These are phyloP conservation scores for Zhuliangozyma blackwelliae DNA, from an alignment of 1,139 yeast genomes.

Conservation along the genomic window DNA sequence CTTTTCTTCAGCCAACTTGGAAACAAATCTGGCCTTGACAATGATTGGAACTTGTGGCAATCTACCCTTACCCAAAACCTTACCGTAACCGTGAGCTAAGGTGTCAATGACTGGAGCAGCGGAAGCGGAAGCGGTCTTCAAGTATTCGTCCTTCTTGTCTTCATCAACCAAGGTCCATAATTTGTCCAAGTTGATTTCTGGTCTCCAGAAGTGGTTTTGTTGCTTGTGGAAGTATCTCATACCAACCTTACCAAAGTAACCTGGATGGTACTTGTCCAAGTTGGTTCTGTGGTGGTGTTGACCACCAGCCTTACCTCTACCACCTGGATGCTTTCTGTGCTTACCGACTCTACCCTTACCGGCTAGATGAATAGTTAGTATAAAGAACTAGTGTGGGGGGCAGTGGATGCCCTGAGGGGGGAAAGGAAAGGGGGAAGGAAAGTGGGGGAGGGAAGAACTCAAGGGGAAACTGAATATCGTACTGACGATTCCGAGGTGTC, in stretches of 20 bases:
- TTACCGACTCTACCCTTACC: slow-evolving; percentile 99
- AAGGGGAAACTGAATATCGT: no score
- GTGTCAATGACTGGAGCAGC: slow-evolving; percentile 99
- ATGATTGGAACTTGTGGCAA: slow-evolving; percentile 98
- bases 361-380: slow-evolving; percentile 57
- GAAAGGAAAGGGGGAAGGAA: no score
- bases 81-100: slow-evolving; percentile 99
- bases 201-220: slow-evolving; percentile 95
- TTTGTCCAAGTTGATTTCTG: slow-evolving; percentile 97
- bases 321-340: slow-evolving; percentile 99
- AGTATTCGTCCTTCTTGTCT: slow-evolving; percentile 93
- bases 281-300: slow-evolving; percentile 99
- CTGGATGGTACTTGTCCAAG: slow-evolving; percentile 99
- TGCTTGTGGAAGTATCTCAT: slow-evolving; percentile 99
- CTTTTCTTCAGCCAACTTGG: slow-evolving; percentile 99
- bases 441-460: no score
- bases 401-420: no score
- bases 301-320: slow-evolving; percentile 99
- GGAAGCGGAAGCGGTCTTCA: slow-evolving; percentile 77
- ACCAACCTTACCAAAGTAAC: slow-evolving; percentile 99
- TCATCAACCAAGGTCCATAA: slow-evolving; percentile 96
- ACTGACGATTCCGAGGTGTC: no score
- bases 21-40: slow-evolving; percentile 98
- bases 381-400: neutral
- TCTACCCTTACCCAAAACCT: slow-evolving; percentile 99